phyloP scores from a whole-genome alignment of 2,329 filamentous ascomycete genomes.

The Thelonectria olida region DNA sequence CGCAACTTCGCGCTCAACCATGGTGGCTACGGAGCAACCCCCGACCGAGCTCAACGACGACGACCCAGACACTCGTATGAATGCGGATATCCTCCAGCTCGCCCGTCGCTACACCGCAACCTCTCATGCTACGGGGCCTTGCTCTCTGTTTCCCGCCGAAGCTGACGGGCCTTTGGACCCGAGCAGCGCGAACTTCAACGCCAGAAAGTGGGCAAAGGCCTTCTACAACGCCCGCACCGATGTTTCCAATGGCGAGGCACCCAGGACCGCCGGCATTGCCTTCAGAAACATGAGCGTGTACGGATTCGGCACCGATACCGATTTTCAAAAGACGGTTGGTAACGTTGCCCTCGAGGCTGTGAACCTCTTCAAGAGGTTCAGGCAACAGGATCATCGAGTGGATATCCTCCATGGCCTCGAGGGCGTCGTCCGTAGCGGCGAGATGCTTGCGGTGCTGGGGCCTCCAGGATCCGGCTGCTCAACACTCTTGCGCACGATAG shows the following conservation, averaged over 20 bases:
- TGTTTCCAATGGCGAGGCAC: slow-evolving; percentile 55
- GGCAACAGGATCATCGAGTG: slow-evolving; percentile 62
- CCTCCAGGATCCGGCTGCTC: slow-evolving; percentile 77
- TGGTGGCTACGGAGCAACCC: too few relatives aligned
- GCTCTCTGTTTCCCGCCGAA: slow-evolving; percentile 31
- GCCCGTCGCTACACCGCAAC: slow-evolving; percentile 23
- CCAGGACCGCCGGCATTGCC: slow-evolving; percentile 68
- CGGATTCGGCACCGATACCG: slow-evolving; percentile 70
- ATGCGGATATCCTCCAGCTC: slow-evolving; percentile 18
- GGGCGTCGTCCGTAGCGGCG: slow-evolving; percentile 71
- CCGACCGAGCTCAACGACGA: too few relatives aligned
- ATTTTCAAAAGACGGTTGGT: slow-evolving; percentile 72
- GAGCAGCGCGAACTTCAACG: slow-evolving; percentile 50
- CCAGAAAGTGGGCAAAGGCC: slow-evolving; percentile 54
- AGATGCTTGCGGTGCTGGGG: slow-evolving; percentile 77
- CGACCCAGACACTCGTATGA: neutral
- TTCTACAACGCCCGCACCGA: slow-evolving; percentile 36
- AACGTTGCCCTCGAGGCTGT: slow-evolving; percentile 57
- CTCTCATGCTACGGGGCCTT: slow-evolving; percentile 14
- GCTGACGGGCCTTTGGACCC: slow-evolving; percentile 46
- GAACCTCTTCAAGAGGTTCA: slow-evolving; percentile 55
- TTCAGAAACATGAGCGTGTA: slow-evolving; percentile 72
- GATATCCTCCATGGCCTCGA: slow-evolving; percentile 73
- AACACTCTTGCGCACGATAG: slow-evolving; percentile 81
- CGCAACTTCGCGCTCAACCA: too few relatives aligned